Evolutionary conservation across 2,329 filamentous ascomycete genomes (phyloP).

Genomic region (Aspergillus ustus): DNA sequence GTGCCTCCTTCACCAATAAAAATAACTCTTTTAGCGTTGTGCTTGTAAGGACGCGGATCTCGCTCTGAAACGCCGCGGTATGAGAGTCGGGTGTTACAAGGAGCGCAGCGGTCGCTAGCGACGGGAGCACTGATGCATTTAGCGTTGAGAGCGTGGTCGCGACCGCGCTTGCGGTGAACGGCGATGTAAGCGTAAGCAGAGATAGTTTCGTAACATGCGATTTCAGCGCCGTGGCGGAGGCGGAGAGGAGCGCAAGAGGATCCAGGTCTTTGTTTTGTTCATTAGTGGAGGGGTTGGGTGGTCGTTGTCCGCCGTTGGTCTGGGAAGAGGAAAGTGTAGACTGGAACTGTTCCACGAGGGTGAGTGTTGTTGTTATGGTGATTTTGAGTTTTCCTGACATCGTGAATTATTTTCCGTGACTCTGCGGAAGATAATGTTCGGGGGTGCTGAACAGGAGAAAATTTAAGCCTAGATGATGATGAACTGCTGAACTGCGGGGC

Average conservation of each 20-base stretch:
- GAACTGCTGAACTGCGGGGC: conserved; percentile 32
- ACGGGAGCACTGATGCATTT: conserved; percentile 73
- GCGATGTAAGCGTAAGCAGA: conserved; percentile 81
- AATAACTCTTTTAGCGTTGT: conserved; percentile 67
- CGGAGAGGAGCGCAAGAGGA: conserved; percentile 69
- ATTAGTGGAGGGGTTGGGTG: neutral
- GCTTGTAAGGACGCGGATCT: conserved; percentile 64
- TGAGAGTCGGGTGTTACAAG: conserved; percentile 66
- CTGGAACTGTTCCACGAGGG: conserved; percentile 47
- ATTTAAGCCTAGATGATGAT: conserved; percentile 23
- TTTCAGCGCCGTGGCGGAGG: conserved; percentile 73
- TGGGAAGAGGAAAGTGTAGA: conserved; percentile 34
- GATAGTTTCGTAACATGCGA: conserved; percentile 88
- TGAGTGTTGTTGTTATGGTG: conserved; percentile 39
- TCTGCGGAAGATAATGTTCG: conserved; percentile 4
- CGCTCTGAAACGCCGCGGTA: conserved; percentile 65
- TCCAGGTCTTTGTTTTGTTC: conserved; percentile 25
- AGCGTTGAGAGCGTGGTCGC: conserved; percentile 72
- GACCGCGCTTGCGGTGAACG: conserved; percentile 81
- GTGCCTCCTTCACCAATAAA: conserved; percentile 64
- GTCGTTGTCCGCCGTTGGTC: conserved; percentile 18
- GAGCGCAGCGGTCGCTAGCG: conserved; percentile 72
- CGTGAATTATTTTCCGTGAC: neutral
- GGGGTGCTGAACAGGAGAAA: conserved; percentile 26
- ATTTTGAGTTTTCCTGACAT: conserved; percentile 40